Conservation (phyloP, 2,329 filamentous ascomycete species). For the Alternaria brassicae region DNA sequence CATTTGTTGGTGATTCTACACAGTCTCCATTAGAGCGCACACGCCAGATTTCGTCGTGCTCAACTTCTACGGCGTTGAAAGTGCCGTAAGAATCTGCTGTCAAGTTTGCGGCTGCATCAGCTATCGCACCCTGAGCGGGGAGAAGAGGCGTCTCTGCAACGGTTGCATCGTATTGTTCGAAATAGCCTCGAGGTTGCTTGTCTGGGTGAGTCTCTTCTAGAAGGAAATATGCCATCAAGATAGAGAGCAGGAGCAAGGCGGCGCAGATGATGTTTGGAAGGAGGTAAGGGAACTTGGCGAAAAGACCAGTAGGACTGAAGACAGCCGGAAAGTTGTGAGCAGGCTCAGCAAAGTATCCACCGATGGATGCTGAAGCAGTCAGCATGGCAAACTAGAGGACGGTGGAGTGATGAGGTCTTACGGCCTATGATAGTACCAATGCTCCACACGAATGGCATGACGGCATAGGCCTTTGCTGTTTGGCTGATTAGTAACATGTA, state of each 20-base stretch:
- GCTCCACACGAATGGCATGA: conserved; percentile 90
- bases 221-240: conserved; percentile 79
- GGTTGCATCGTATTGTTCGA: conserved; percentile 49
- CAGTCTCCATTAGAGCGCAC: conserved; percentile 57
- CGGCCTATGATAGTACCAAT: conserved; percentile 85
- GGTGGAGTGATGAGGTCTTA: conserved; percentile 28
- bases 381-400: conserved; percentile 17
- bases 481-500: conserved; percentile 66
- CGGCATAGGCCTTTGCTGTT: conserved; percentile 80
- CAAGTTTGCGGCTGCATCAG: conserved; percentile 75
- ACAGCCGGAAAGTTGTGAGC: conserved; percentile 72
- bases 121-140: conserved; percentile 75
- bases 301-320: conserved; percentile 73
- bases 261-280: conserved; percentile 90
- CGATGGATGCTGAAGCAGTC: conserved; percentile 69
- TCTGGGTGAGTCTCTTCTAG: conserved; percentile 91
- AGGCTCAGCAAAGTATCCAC: conserved; percentile 84
- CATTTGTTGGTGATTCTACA: conserved; percentile 41
- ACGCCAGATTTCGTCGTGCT: conserved; percentile 61
- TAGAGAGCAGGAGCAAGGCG: conserved; percentile 75
- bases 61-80: conserved; percentile 65
- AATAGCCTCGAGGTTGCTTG: conserved; percentile 65
- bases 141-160: conserved; percentile 75
- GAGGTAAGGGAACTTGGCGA: conserved; percentile 82
- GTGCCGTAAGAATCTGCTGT: conserved; percentile 82